Evolutionary conservation across 768 basidiomycete genomes (phyloP).

Genomic region (Podaxis sp.): DNA sequence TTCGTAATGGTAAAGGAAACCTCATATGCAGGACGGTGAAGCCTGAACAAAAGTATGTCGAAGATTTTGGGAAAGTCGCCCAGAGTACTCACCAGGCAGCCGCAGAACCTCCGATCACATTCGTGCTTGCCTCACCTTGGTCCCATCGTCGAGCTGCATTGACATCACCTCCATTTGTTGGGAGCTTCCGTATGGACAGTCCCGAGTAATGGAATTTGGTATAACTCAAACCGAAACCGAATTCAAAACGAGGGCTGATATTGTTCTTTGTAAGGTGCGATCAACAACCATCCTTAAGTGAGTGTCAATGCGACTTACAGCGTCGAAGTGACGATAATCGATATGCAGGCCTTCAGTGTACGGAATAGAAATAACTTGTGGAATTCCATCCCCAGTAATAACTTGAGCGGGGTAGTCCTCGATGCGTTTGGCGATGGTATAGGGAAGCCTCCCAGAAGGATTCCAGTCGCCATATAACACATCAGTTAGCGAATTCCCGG

Average conservation of each 20-base stretch:
- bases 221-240: conserved; percentile 89
- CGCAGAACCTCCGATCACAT: conserved; percentile 54
- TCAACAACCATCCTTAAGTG: conserved; percentile 34
- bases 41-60: conserved; percentile 32
- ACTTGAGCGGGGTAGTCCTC: conserved; percentile 60
- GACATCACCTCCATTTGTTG: conserved; percentile 31
- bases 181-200: conserved; percentile 46
- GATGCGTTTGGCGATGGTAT: conserved; percentile 64
- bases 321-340: conserved; percentile 73
- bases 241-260: conserved; percentile 81
- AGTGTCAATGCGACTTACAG: conserved; percentile 35
- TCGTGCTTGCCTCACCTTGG: conserved; percentile 51
- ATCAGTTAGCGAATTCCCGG: conserved; percentile 66
- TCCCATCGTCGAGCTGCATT: conserved; percentile 52
- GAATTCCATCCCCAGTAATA: conserved; percentile 31
- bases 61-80: neutral
- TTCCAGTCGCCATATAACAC: conserved; percentile 70
- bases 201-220: conserved; percentile 73
- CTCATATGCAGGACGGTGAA: conserved; percentile 62
- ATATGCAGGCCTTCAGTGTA: conserved; percentile 46
- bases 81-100: conserved; percentile 50
- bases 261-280: conserved; percentile 53
- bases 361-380: conserved; percentile 46
- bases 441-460: conserved; percentile 68
- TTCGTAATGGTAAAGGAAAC: conserved; percentile 69